Base-by-base conservation (phyloP, 1,139 yeast species). In the Groenewaldozyma sp. region DNA sequence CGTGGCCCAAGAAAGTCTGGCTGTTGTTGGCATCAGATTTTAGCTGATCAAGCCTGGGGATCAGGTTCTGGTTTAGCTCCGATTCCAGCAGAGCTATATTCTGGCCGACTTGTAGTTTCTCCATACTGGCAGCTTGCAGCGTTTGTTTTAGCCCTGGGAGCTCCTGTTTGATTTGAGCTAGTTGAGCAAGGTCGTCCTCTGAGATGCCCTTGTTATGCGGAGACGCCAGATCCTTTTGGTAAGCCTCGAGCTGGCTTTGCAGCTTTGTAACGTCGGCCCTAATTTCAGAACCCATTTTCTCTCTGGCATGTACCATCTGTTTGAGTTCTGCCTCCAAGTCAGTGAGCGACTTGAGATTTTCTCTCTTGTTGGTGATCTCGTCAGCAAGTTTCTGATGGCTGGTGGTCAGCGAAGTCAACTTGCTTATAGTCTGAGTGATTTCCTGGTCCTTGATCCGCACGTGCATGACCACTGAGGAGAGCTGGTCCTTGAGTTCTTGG, bases 121-220 rank as follows among this genome's bases (percentile, higher is more conserved):
- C 55, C 7, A 67, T 68, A 0, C 71, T 70, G 0, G 72, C 55
- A 3, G 56, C 52, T 45, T 70, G 70, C 39, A 76, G 64, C 26
- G 64, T 53, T 7, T 51, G 54, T 47, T 74, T 80, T 3, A 66
- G 43, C 3, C 50, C 47, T 1, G 68, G 62, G 3, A 83, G 65
- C 4, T 65, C 54, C 0, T 41, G 35, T 22, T 65, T 65, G 9
- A 79, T 54, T 0, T 47, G 40, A 3, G 64, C 55, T 28, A 87
- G 61, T 31, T 63, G 64, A 1, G 49, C 42, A 34, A 62, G 60
- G 47, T 78, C 82, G 1, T 62, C 69, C 1, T 55, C 48, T 0
- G 76, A 63, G 31, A 87, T 62, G 2, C 70, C 67, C 38, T 72
- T 71, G 10, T 72, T 64, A 52, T 84, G 84, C 1, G 68, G 68